Evolutionary conservation across 2,329 filamentous ascomycete genomes (phyloP).

Genomic region (Ophiostoma ulmi): DNA sequence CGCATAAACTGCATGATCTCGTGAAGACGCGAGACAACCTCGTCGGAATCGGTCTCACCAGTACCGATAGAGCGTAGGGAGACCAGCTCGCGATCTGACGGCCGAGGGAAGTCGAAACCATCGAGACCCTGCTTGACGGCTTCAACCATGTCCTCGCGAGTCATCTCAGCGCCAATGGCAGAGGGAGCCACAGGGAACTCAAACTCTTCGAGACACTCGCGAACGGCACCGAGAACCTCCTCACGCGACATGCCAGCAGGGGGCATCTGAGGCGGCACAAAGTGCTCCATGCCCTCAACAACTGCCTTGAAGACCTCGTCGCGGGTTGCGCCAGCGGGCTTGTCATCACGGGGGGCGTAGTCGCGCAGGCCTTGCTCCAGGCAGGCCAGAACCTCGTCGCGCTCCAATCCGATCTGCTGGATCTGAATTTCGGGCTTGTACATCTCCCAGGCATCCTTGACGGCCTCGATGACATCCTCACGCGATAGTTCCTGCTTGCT

Average conservation of each 20-base stretch:
- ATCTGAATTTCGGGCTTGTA: conserved; percentile 92
- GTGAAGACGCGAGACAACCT: conserved; percentile 52
- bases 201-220: conserved; percentile 80
- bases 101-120: conserved; percentile 43
- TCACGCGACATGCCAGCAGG: conserved; percentile 64
- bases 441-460: conserved; percentile 86
- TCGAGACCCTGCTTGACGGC: conserved; percentile 58
- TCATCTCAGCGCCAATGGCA: conserved; percentile 50
- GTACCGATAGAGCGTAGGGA: conserved; percentile 36
- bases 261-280: conserved; percentile 66
- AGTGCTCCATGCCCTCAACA: conserved; percentile 78
- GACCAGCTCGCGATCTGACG: conserved; percentile 25
- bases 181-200: conserved; percentile 64
- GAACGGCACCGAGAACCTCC: conserved; percentile 76
- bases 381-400: conserved; percentile 83
- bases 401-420: conserved; percentile 82
- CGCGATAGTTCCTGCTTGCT: conserved; percentile 55
- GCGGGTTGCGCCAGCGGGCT: conserved; percentile 59
- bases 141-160: conserved; percentile 57
- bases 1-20: conserved; percentile 61
- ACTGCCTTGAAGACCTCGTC: conserved; percentile 84
- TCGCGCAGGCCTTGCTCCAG: conserved; percentile 79
- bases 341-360: conserved; percentile 55
- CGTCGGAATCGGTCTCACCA: conserved; percentile 38
- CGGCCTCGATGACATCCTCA: conserved; percentile 80